Conservation (phyloP, 83 land plant genomes). For the Picea engelmannii region DNA sequence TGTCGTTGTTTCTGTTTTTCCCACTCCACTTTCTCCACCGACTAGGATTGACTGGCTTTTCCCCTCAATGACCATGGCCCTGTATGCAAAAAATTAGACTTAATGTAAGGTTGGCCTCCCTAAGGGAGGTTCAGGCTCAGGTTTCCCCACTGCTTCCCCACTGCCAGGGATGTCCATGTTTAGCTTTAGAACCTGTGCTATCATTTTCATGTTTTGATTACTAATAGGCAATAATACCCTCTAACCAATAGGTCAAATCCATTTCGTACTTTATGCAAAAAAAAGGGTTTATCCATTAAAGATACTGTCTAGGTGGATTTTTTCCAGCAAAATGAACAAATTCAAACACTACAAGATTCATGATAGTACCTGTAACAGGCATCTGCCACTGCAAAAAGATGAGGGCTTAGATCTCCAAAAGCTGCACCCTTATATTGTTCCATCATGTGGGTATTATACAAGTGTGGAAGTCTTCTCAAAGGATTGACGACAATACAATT, state of each 20-base stretch:
- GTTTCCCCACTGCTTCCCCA: too few species aligned
- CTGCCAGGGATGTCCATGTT: too few species aligned
- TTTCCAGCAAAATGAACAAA: background rate
- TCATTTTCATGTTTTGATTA: too few species aligned
- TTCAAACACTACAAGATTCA: background rate
- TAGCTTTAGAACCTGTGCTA: too few species aligned
- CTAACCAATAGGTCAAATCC: background rate
- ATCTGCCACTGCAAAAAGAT: constrained; percentile 95
- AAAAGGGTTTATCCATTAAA: background rate
- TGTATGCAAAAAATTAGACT: too few species aligned
- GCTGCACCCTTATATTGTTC: constrained; percentile 94
- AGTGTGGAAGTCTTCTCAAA: constrained; percentile 83
- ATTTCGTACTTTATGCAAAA: background rate
- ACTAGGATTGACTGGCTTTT: constrained; percentile 92
- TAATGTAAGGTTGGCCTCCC: too few species aligned
- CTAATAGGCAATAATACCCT: background rate
- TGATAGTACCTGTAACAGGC: constrained; percentile 67
- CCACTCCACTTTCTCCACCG: constrained; percentile 98
- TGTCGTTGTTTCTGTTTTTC: constrained; percentile 97
- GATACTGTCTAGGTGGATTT: background rate
- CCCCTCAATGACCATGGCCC: constrained; percentile 36
- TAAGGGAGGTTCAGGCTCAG: too few species aligned
- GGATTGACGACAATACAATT: constrained; percentile 95
- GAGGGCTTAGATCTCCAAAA: constrained; percentile 93
- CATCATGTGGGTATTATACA: constrained; percentile 94